These are phyloP conservation scores for Sclerotinia borealis DNA, from an alignment of 2,329 filamentous ascomycete genomes.

Conservation along the genomic window DNA sequence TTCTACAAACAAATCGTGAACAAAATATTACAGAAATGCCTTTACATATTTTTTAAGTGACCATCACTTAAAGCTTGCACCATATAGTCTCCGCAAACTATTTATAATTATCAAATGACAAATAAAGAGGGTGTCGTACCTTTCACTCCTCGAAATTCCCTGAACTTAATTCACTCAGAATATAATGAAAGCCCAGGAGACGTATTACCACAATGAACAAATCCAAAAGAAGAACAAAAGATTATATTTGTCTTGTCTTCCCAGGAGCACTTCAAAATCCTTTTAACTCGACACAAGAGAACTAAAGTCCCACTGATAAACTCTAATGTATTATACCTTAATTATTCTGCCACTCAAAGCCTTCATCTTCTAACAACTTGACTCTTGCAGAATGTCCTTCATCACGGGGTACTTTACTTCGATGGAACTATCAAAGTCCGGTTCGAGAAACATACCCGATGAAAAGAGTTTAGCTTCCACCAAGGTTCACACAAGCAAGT, in stretches of 20 bases:
- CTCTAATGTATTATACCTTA: neutral
- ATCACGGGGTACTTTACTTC: no score
- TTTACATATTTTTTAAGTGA: neutral
- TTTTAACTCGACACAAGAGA: neutral
- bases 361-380: neutral
- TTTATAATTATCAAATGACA: no score
- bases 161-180: neutral
- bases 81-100: neutral
- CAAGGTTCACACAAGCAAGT: neutral
- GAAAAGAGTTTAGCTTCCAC: neutral
- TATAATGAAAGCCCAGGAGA: accelerated
- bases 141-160: neutral
- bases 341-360: no score
- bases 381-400: neutral
- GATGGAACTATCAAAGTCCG: neutral
- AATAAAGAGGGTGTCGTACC: neutral
- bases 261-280: no score
- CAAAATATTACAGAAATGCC: neutral
- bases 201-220: neutral
- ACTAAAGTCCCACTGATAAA: neutral
- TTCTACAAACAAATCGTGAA: no score
- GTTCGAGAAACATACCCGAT: neutral
- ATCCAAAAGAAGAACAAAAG: neutral
- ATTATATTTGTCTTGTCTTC: neutral
- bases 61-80: neutral